A percentile compares a stretch with the other conserved stretches of the same genome.
These are phyloP conservation scores for Paracamarosporium sp. DNA, from an alignment of 2,329 filamentous ascomycete species.

Conservation along the genomic window DNA sequence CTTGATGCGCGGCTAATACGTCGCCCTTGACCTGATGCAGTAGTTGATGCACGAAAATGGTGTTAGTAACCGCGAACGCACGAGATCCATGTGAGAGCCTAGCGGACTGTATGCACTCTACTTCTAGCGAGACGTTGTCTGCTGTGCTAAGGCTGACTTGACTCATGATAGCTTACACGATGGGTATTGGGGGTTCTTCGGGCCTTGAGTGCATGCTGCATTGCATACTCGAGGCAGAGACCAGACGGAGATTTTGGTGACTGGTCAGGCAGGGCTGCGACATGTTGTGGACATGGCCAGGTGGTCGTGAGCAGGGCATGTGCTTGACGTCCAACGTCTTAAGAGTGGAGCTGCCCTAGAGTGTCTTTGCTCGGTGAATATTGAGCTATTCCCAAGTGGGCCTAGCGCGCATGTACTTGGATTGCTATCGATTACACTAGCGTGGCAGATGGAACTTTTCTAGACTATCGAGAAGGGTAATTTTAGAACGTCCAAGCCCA, in stretches of 20 bases:
- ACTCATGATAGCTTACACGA: too few relatives aligned
- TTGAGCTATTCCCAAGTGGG: not conserved
- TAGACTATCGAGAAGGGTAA: slow-evolving; percentile 1
- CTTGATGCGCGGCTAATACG: not conserved
- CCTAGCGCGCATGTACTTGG: not conserved
- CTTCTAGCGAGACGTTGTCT: too few relatives aligned
- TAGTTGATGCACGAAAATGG: not conserved
- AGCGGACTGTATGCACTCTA: not conserved
- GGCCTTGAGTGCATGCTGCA: too few relatives aligned
- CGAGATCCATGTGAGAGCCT: not conserved
- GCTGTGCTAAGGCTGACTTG: too few relatives aligned
- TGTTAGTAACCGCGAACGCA: not conserved
- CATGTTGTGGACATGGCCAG: not conserved
- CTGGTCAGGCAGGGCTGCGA: too few relatives aligned
- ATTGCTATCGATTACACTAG: slow-evolving; percentile 1
- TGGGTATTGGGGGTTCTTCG: too few relatives aligned
- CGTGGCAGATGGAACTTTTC: not conserved
- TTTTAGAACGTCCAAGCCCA: not conserved
- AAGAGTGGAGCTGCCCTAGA: not conserved
- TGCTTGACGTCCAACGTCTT: not conserved
- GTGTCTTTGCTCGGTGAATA: not conserved
- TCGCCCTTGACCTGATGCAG: not conserved
- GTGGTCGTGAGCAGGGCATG: not conserved
- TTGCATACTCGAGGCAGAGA: too few relatives aligned
- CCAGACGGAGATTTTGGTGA: too few relatives aligned